Conservation (phyloP, 352 stramenopile species). For the Globisporangium paddicum region DNA sequence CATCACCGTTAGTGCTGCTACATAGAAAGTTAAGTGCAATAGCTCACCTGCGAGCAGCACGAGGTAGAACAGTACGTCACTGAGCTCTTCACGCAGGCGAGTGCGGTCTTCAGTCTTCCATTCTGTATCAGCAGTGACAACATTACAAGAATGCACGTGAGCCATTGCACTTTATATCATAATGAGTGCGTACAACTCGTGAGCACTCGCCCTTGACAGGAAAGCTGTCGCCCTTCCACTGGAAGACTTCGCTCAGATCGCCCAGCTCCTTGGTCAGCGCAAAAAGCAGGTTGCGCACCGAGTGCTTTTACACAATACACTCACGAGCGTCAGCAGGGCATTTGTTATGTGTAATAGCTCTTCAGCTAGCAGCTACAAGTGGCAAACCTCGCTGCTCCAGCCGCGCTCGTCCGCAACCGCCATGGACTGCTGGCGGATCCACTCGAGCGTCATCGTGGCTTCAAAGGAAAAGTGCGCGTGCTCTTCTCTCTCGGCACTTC, state of each 20-base stretch:
- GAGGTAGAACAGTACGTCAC: conserved; percentile 95
- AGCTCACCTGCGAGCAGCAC: conserved; percentile 87
- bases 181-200: not conserved
- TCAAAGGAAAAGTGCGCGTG: conserved; percentile 18
- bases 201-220: conserved; percentile 22
- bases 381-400: conserved; percentile 31
- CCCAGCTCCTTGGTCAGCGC: conserved; percentile 93
- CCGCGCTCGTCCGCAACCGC: conserved; percentile 49
- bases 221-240: conserved; percentile 91
- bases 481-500: not conserved
- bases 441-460: conserved; percentile 37
- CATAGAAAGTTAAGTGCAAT: too few relatives aligned
- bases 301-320: conserved; percentile 27
- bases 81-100: conserved; percentile 93
- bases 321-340: not conserved
- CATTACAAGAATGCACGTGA: not conserved
- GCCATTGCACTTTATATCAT: not conserved
- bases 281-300: conserved; percentile 91
- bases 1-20: not conserved
- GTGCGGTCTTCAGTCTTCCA: conserved; percentile 75
- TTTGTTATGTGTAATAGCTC: too few relatives aligned
- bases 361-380: too few relatives aligned
- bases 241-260: conserved; percentile 91
- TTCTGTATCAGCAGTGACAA: conserved; percentile 22
- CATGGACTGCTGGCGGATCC: conserved; percentile 38